Percentiles rank a stretch among this genome's conserved stretches.
phyloP scores from a whole-genome alignment of 2,329 filamentous ascomycete species.

The Trichoderma koningiopsis region DNA sequence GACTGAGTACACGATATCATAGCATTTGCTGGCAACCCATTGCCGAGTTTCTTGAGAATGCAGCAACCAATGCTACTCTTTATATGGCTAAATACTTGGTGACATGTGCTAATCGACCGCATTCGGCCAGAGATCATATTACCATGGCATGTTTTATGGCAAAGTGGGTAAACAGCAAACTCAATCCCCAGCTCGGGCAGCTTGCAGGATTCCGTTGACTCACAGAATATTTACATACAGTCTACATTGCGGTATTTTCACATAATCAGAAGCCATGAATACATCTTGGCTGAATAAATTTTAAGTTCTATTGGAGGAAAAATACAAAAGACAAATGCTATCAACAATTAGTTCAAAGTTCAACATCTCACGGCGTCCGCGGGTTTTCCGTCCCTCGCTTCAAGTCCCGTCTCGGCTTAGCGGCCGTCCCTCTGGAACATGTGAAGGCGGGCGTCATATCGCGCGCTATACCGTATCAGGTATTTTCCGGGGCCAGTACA shows the following conservation, averaged over 20 bases:
- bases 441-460: constrained; percentile 16
- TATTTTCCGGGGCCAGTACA: neutral
- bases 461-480: neutral
- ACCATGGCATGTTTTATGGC: neutral
- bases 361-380: constrained; percentile 24
- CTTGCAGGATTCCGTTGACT: neutral
- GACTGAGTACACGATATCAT: neutral
- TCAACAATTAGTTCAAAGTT: neutral
- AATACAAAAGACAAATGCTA: neutral
- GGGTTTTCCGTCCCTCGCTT: constrained; percentile 10
- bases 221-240: neutral
- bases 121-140: neutral
- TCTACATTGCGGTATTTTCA: neutral
- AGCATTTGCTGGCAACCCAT: neutral
- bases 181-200: neutral
- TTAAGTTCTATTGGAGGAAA: neutral
- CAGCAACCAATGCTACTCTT: neutral
- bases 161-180: neutral
- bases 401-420: constrained; percentile 7
- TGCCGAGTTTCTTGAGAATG: neutral
- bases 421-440: neutral
- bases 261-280: neutral
- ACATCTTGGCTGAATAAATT: neutral
- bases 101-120: neutral
- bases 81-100: neutral